Evolutionary conservation across 345 rosid species (phyloP).

Genomic region (Ceriops zippeliana): DNA sequence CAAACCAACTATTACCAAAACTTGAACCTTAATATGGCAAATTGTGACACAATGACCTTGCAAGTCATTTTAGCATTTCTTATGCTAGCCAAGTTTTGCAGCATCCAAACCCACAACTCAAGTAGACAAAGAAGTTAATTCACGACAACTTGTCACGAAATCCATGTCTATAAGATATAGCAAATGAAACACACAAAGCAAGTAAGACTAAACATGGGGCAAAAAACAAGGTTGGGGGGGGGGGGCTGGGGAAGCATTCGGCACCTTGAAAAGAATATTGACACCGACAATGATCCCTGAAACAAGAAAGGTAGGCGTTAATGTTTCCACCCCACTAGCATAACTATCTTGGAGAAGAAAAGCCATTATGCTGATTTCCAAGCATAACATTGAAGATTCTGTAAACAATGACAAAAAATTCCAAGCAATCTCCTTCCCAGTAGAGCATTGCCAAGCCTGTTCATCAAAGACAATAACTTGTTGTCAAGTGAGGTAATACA

Average conservation of each 20-base stretch:
- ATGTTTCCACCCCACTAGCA: slow-evolving; percentile 34
- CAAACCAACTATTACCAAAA: not conserved
- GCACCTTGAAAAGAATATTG: slow-evolving; percentile 44
- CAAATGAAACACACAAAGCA: not conserved
- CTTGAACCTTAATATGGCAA: not conserved
- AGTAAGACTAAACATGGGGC: not conserved
- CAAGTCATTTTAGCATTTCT: not conserved
- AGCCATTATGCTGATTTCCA: slow-evolving; percentile 38
- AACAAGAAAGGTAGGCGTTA: slow-evolving; percentile 32
- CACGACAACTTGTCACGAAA: not conserved
- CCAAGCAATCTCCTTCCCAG: slow-evolving; percentile 38
- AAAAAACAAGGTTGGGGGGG: not conserved
- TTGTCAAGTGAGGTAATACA: too few relatives aligned
- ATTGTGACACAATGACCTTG: not conserved
- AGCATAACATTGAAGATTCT: slow-evolving; percentile 29
- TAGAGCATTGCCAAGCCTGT: slow-evolving; percentile 41
- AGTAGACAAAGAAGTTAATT: not conserved
- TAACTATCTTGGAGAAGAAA: slow-evolving; percentile 44
- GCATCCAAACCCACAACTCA: not conserved
- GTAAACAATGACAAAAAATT: slow-evolving; percentile 39
- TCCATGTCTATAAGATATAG: not conserved
- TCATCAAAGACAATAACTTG: slow-evolving; percentile 1
- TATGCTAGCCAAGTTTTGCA: not conserved
- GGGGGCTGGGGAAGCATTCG: not conserved
- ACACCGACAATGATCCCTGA: slow-evolving; percentile 38